Conservation (phyloP, 2,329 filamentous ascomycete species). For the Hypoxylon sp. region DNA sequence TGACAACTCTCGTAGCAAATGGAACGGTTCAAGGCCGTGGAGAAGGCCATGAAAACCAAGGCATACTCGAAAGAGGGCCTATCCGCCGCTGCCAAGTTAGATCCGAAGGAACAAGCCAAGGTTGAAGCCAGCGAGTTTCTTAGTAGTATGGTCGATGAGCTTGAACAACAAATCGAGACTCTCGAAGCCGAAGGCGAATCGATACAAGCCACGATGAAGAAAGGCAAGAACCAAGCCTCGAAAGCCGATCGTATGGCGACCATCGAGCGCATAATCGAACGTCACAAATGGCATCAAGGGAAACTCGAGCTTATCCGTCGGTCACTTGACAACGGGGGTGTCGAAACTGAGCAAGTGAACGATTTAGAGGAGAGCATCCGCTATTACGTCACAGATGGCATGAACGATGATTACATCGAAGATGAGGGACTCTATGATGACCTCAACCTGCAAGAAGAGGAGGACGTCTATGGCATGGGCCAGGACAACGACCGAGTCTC, state of each 20-base stretch:
- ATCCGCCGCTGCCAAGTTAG: slow-evolving; percentile 89
- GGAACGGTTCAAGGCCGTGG: slow-evolving; percentile 99
- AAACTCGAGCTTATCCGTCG: slow-evolving; percentile 92
- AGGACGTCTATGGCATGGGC: slow-evolving; percentile 85
- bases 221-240: slow-evolving; percentile 86
- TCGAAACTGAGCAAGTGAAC: slow-evolving; percentile 88
- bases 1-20: slow-evolving; percentile 76
- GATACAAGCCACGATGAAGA: slow-evolving; percentile 91
- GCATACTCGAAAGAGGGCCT: slow-evolving; percentile 98
- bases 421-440: slow-evolving; percentile 97
- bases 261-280: slow-evolving; percentile 85
- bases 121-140: slow-evolving; percentile 89
- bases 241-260: slow-evolving; percentile 91
- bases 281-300: slow-evolving; percentile 95
- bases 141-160: slow-evolving; percentile 86
- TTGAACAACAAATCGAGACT: slow-evolving; percentile 92
- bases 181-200: slow-evolving; percentile 90
- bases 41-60: slow-evolving; percentile 99
- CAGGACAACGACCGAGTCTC: slow-evolving; percentile 87
- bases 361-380: slow-evolving; percentile 92
- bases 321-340: slow-evolving; percentile 90
- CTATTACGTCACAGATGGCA: slow-evolving; percentile 93
- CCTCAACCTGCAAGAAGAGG: slow-evolving; percentile 90
- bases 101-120: slow-evolving; percentile 98
- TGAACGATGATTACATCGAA: slow-evolving; percentile 90